Base-by-base conservation (phyloP, 2,329 filamentous ascomycete genomes). In the Apiospora rasikravindrae region DNA sequence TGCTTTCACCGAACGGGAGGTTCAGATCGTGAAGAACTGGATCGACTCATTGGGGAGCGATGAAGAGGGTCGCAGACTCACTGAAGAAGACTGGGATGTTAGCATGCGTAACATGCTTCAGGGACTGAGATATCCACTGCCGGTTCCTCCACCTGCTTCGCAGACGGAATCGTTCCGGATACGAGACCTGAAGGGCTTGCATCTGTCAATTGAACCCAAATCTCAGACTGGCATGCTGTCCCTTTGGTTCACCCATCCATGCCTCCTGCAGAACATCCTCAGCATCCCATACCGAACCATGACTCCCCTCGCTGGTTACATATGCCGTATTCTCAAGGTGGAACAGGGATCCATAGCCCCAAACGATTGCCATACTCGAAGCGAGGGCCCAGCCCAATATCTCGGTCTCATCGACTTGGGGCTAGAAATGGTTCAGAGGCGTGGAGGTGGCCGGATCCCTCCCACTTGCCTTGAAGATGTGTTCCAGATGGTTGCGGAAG, bases 1-100 rank as follows among this genome's bases (percentile, higher is more conserved):
- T 0, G 80, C 84, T 26, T 88, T 88, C 75, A 87, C 84, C 0
- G 75, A 83, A 22, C 77, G 75, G 14, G 86, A 88, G 74, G 78
- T 82, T 24, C 77, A 79, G 19, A 73, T 79, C 2, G 73, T 86
- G 8, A 76, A 76, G 69, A 69, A 73, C 11, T 86, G 84, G 84
- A 85, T 86, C 73, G 78, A 83, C 69, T 76, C 76, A 11, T 75
- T 85, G 22, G 45, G 6, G 16, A 22, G 22, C 19, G 45, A 8
- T 1, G 45, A 8, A 47, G 6, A 47, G 1, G 19, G 19, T 2
- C 22, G 45, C 45, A 47, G 19, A 3, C 19, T 22, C 19, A 22
- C 4, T n/a, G 6, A n/a, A 10, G 45, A 7, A 22, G 45, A 42
- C 7, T 47, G 45, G 45, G 45, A 47, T 22, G 8, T 7, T 22